Conservation (phyloP, 768 basidiomycete species). For the Mycena polygramma region DNA sequence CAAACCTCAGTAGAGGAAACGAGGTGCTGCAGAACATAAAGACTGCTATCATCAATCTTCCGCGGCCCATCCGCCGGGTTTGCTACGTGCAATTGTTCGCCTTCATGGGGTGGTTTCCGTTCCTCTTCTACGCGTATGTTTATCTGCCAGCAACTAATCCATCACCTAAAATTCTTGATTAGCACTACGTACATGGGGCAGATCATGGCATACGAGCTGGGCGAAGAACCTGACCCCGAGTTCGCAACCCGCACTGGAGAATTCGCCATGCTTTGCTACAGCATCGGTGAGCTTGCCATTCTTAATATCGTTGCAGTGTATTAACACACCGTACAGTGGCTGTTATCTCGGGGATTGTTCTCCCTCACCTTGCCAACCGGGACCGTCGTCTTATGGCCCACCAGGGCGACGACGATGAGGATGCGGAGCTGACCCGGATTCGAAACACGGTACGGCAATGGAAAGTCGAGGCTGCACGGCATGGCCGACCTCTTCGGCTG, state of each 20-base stretch:
- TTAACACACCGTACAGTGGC: constrained; percentile 69
- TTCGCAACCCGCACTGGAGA: constrained; percentile 88
- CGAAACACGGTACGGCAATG: constrained; percentile 80
- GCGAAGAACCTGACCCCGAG: constrained; percentile 83
- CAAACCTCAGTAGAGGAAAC: constrained; percentile 62
- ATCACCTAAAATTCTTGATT: background rate
- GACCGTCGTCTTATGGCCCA: constrained; percentile 84
- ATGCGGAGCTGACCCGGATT: constrained; percentile 79
- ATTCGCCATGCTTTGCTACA: constrained; percentile 91
- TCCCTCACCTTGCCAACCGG: constrained; percentile 86
- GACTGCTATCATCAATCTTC: constrained; percentile 78
- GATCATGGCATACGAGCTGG: constrained; percentile 87
- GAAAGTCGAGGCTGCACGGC: constrained; percentile 85
- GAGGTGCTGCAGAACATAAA: constrained; percentile 87
- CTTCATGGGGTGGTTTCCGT: constrained; percentile 99
- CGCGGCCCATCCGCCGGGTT: constrained; percentile 87
- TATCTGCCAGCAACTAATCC: background rate
- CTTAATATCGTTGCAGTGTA: constrained; percentile 10
- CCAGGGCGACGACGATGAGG: constrained; percentile 79
- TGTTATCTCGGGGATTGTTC: constrained; percentile 81
- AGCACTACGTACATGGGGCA: constrained; percentile 96
- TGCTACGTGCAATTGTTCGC: constrained; percentile 96
- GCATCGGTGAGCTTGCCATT: constrained; percentile 71
- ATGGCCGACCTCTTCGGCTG: constrained; percentile 80
- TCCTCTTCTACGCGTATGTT: constrained; percentile 89